Evolutionary conservation across 495 filamentous ascomycete genomes (phyloP).

Genomic region (Neurospora sp.): DNA sequence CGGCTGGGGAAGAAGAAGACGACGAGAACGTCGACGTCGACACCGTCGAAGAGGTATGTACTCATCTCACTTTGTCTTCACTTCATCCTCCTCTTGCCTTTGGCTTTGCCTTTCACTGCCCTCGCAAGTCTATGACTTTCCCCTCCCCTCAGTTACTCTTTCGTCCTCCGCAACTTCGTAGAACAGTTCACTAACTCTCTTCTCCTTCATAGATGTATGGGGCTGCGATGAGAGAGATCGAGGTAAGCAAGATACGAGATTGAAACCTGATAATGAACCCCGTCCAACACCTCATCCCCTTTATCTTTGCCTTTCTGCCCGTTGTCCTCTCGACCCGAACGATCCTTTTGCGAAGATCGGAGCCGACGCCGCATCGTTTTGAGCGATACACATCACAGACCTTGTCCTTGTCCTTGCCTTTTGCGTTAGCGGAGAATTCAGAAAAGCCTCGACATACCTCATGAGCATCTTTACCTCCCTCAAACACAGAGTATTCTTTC

Average conservation of each 20-base stretch:
- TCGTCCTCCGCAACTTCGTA: neutral
- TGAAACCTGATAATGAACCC: neutral
- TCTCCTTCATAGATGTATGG: neutral
- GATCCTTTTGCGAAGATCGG: neutral
- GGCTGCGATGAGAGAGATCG: neutral
- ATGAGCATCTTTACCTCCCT: too few relatives aligned
- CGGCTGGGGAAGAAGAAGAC: neutral
- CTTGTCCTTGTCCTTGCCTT: too few relatives aligned
- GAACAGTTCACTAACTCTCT: neutral
- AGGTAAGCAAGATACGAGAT: neutral
- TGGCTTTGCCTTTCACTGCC: neutral
- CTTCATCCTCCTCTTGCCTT: neutral
- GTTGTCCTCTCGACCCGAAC: neutral
- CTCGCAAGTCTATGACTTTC: neutral
- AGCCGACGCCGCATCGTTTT: neutral
- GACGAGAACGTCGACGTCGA: neutral
- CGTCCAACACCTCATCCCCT: neutral
- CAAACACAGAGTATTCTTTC: too few relatives aligned
- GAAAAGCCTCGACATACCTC: too few relatives aligned
- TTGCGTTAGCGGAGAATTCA: too few relatives aligned
- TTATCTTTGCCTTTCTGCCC: neutral
- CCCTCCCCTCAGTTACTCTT: neutral
- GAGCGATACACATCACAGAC: too few relatives aligned
- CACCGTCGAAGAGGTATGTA: neutral
- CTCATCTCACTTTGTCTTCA: neutral